These are phyloP conservation scores for Phytomonas francai DNA, from an alignment of 208 protist species.

Conservation along the genomic window DNA sequence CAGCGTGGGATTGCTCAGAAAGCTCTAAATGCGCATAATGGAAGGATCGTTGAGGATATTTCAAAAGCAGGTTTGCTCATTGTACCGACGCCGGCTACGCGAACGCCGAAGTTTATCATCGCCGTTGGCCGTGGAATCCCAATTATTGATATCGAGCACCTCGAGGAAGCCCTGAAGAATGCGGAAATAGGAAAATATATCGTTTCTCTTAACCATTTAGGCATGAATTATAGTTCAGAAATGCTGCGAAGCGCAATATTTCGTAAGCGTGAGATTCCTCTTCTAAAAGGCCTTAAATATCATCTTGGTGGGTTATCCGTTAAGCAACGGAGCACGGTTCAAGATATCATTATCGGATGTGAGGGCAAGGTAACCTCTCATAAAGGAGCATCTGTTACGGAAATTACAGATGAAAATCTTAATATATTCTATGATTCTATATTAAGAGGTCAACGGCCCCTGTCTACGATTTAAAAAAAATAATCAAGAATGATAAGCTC, in stretches of 20 bases:
- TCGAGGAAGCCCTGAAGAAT: slow-evolving; percentile 20
- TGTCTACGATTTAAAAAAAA: neutral
- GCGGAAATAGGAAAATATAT: slow-evolving; percentile 19
- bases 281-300: slow-evolving; percentile 36
- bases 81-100: slow-evolving; percentile 39
- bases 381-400: slow-evolving; percentile 15
- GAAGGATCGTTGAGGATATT: slow-evolving; percentile 39
- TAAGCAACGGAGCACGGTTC: slow-evolving; percentile 33
- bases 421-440: slow-evolving; percentile 63
- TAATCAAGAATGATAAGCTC: neutral
- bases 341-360: slow-evolving; percentile 62
- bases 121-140: slow-evolving; percentile 69
- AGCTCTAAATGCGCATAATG: neutral
- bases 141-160: slow-evolving; percentile 42
- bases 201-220: slow-evolving; percentile 38
- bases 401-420: slow-evolving; percentile 35
- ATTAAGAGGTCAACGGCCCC: slow-evolving; percentile 27
- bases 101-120: slow-evolving; percentile 85
- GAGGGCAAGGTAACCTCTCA: slow-evolving; percentile 31
- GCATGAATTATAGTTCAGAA: slow-evolving; percentile 34
- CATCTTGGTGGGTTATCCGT: slow-evolving; percentile 29
- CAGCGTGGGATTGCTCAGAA: neutral
- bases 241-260: slow-evolving; percentile 39
- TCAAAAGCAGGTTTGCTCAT: slow-evolving; percentile 50
- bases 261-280: slow-evolving; percentile 18